Base-by-base conservation (phyloP, 345 rosid species). In the Jatropha curcas region DNA sequence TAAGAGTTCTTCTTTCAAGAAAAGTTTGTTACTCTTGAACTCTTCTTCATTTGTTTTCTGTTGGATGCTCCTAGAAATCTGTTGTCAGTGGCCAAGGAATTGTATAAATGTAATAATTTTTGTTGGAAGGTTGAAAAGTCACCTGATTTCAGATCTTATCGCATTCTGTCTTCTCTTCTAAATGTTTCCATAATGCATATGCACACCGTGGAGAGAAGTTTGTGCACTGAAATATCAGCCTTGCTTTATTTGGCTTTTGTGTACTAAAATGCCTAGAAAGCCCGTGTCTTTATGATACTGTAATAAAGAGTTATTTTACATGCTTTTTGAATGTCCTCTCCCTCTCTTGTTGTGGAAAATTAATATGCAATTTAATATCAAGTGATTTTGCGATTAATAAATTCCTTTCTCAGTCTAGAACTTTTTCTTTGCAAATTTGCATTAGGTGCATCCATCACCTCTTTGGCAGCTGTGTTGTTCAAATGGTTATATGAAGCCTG, bases 401-500 rank as follows among this genome's bases (percentile, higher is more conserved):
- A 10, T 22, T n/a, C 31, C 33, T 34, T 59, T 59, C 37, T 59
- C 63, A 17, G 22, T 61, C 50, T 5, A 39, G 20, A 2, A 63
- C 13, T 41, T 13, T 39, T 33, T 22, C 35, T 65, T 22, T 43
- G 2, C 31, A 39, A 45, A 43, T 14, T 65, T 45, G 55, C 24
- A 16, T 65, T 39, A 39, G 67, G 33, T 3, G 0, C 35, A 25
- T 33, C 68, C 22, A 14, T 64, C 48, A 19, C 35, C 27, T 25
- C 24, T 65, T 57, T 39, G 52, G 67, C 52, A 41, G 68, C 33
- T 64, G 6, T 11, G n/a, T n/a, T n/a, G n/a, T n/a, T n/a, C n/a
- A n/a, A n/a, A n/a, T n/a, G n/a, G n/a, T n/a, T n/a, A n/a, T n/a
- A n/a, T n/a, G n/a, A n/a, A n/a, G n/a, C n/a, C n/a, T n/a, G n/a